phyloP scores from a whole-genome alignment of 2,329 filamentous ascomycete genomes.

The Rhinocladiella similis region DNA sequence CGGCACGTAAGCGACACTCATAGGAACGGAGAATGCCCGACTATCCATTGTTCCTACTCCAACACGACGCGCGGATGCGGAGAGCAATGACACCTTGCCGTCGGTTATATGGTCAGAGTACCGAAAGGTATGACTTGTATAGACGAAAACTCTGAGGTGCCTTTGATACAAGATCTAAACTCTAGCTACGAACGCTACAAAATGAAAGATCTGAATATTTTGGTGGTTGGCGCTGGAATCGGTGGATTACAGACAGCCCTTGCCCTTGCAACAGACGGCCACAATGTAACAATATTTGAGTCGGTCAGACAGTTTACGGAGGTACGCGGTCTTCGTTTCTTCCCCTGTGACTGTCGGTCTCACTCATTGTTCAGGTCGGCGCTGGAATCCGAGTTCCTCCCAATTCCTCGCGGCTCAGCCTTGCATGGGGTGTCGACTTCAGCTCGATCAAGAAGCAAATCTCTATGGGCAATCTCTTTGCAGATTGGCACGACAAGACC shows the following conservation, averaged over 20 bases:
- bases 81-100: too few relatives aligned
- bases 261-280: conserved; percentile 29
- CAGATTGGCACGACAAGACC: conserved; percentile 33
- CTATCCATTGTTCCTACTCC: too few relatives aligned
- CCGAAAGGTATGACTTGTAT: too few relatives aligned
- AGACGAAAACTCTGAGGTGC: too few relatives aligned
- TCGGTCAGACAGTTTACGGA: conserved; percentile 27
- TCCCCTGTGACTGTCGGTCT: not conserved
- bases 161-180: too few relatives aligned
- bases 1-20: too few relatives aligned
- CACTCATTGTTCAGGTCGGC: conserved; percentile 22
- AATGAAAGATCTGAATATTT: conserved; percentile 19
- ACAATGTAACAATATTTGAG: conserved; percentile 33
- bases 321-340: conserved; percentile 1
- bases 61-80: too few relatives aligned
- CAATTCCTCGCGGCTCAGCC: conserved; percentile 27
- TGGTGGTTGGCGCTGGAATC: conserved; percentile 28
- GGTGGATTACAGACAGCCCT: conserved; percentile 27
- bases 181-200: too few relatives aligned
- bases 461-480: conserved; percentile 33
- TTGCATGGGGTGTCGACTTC: conserved; percentile 23
- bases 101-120: too few relatives aligned
- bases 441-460: conserved; percentile 28
- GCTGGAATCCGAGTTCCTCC: conserved; percentile 31
- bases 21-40: too few relatives aligned